Base-by-base conservation (phyloP, 2,329 filamentous ascomycete species). In the Cladosporium halotolerans region DNA sequence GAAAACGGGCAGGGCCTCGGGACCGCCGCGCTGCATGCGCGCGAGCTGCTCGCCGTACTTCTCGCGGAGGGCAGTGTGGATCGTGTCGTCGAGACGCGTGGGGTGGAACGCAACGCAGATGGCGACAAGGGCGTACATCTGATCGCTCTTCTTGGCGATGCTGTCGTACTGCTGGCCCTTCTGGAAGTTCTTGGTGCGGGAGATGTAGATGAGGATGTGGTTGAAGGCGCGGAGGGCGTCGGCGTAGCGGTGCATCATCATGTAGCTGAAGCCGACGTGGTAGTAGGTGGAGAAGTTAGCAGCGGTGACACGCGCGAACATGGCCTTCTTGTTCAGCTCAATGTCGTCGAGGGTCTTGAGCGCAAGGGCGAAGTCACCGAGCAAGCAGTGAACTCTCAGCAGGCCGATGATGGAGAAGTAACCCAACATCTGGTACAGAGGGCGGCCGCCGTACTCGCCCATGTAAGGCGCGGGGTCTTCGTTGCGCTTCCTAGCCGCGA, bases 151-250 rank as follows among this genome's bases (percentile, higher is more conserved):
- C 87, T 99, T 99, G 67, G 89, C 91, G 74, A 97, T 96, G 59
- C 89, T 95, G 74, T 99, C 93, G 78, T 96, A 97, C 77, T 96
- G 88, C 28, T 88, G 87, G 72, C 91, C 95, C 85, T 97, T 99
- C 77, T 99, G 93, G 84, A 97, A 97, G 81, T 97, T 97, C 88
- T 99, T 99, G 70, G 93, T 99, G 67, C 93, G 82, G 63, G 90
- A 96, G 62, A 99, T 91, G 76, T 97, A 99, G 76, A 99, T 87
- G 66, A 99, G 84, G 74, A 99, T 99, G 82, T 99, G 93, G 80
- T 89, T 95, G 84, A 99, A 99, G 86, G 96, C 96, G 81, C 92
- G 90, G 77, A 99, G 96, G 73, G 93, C 93, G 75, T 99, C 93
- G 74, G 90, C 89, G 72, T 99, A 99, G 71, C 93, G 89, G 77